Conservation (phyloP, 1,284 basidiomycete species). For the Hypsizygus ulmarius region DNA sequence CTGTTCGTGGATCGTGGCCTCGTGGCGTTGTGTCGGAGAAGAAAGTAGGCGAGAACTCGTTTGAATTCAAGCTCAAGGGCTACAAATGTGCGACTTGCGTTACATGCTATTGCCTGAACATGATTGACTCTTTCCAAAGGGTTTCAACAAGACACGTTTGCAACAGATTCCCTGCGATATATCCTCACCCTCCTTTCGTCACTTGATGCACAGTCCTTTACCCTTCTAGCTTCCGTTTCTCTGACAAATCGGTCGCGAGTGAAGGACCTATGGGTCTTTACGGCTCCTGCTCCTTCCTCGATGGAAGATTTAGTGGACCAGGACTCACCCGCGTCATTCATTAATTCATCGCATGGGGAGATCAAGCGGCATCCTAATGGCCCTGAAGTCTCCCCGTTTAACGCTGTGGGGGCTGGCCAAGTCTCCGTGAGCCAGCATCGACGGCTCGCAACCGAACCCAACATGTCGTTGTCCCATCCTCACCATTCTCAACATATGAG, state of each 20-base stretch:
- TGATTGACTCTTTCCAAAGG: constrained; percentile 40
- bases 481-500: constrained; percentile 24
- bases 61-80: constrained; percentile 77
- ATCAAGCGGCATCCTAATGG: constrained; percentile 16
- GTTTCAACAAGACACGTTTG: constrained; percentile 76
- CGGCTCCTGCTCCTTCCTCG: constrained; percentile 41
- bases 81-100: constrained; percentile 59
- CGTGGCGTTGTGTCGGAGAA: constrained; percentile 74
- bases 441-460: constrained; percentile 34
- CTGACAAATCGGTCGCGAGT: constrained; percentile 65
- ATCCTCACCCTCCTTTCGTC: constrained; percentile 65
- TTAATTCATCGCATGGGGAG: constrained; percentile 29
- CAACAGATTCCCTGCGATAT: constrained; percentile 73
- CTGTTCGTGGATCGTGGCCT: constrained; percentile 76
- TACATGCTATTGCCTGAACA: neutral
- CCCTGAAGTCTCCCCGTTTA: constrained; percentile 8
- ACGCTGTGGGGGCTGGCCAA: neutral
- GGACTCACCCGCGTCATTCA: constrained; percentile 35
- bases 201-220: constrained; percentile 66
- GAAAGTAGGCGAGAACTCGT: constrained; percentile 66
- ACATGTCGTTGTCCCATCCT: constrained; percentile 17
- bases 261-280: constrained; percentile 79
- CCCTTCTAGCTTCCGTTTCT: constrained; percentile 65
- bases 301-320: constrained; percentile 30
- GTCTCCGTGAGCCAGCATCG: constrained; percentile 25